Evolutionary conservation across 495 filamentous ascomycete genomes (phyloP), one percentile per base, ranked within the genome.

Genomic region (Trichoderma reesei): DNA sequence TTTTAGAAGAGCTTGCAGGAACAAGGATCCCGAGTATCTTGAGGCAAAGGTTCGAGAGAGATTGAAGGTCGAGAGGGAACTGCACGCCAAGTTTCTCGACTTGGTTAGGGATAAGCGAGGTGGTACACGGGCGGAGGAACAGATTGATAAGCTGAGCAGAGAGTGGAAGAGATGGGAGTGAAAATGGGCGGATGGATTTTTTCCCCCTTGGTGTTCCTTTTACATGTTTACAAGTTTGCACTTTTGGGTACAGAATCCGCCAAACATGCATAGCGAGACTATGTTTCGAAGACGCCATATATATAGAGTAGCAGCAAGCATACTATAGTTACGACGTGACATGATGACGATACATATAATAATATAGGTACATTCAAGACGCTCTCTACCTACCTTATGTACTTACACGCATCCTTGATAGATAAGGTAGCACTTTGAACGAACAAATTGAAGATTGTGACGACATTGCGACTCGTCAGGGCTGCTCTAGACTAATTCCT

Each of bases 141-240:
- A 85, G 69, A 67, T 78, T 60, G 74, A 72, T 51, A 76, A 73
- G 67, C 75, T 82, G 34, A 64, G 77, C 42, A 75, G 79, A 64
- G 80, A 84, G 65, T 87, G 84, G 84, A 78, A 72, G 68, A 73
- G 72, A 51, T 83, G 79, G 74, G 83, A 84, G 68, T 85, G 69
- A 76, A 34, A 26, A 33, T 16, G 34, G 8, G 26, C 10, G 34
- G 16, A 34, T 10, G 10, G 3, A 33, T 6, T 36, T 0, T n/a
- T 13, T 56, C 48, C 1, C 34, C 34, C 16, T 34, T 33, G 10
- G 5, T 31, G 20, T 31, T 56, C n/a, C 16, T 5, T 56, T 56
- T 56, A 26, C 26, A 26, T 26, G 26, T 26, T 26, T 26, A 26
- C 26, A 26, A 26, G 26, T 33, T 56, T 56, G 20, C 7, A 7